Base-by-base conservation (phyloP, 1,284 basidiomycete species). In the Ganoderma multipileum region DNA sequence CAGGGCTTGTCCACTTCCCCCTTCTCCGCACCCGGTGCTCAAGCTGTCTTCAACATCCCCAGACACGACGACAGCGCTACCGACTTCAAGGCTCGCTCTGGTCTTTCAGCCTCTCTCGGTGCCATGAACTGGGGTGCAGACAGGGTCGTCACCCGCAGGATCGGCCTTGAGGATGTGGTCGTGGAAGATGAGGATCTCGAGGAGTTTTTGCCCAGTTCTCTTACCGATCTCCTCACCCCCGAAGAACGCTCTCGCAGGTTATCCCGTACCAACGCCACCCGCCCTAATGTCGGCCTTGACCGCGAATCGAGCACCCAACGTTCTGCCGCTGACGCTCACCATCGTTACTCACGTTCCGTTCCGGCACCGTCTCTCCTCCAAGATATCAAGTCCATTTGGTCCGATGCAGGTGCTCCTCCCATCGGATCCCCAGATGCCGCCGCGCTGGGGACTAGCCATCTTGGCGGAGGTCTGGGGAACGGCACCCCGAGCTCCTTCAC, bases 201-300 rank as follows among this genome's bases (percentile, higher is more conserved):
- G 76, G 95, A 95, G 68, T 92, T 97, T 77, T 79, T 97, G 36
- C 95, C 95, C 0, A 91, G 93, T 64, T 94, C 91, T 9, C 81
- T 97, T 61, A 93, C 89, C n/a, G 95, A 97, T 70, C 83, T 97
- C 20, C 83, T 97, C 57, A 97, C 95, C 0, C 94, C 94, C 0
- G 92, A 91, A 70, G 96, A 97, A 79, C 83, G 87, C 64, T 91
- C 88, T 41, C 84, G 95, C 54, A 83, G 95, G 59, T 89, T 95
- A 87, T 93, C 91, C 23, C 87, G 92, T 63, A 89, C 87, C 20
- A 87, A 87, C 64, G 86, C 87, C 30, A 81, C 62, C 71, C 76
- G 75, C 26, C 73, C 79, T n/a, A 63, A 64, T 30, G 54, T 69
- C 18, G 67, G 66, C 12, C 20, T 65, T 8, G 77, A 76, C 6